Evolutionary conservation across 2,329 filamentous ascomycete species (phyloP).

Genomic region (Escovopsis sp.): DNA sequence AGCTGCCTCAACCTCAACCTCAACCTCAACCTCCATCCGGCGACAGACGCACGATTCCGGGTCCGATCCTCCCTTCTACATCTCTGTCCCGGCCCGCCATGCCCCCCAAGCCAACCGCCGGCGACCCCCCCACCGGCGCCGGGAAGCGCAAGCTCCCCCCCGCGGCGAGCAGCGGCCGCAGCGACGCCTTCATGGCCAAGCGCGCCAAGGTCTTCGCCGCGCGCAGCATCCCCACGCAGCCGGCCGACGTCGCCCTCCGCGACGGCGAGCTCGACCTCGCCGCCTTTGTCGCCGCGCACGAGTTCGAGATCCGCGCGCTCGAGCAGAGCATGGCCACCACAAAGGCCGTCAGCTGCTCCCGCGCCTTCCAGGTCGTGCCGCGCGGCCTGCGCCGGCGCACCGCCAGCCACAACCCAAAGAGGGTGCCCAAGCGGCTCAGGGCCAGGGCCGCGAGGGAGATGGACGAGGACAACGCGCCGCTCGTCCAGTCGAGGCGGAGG

Average conservation of each 20-base stretch:
- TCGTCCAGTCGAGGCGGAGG: conserved; percentile 49
- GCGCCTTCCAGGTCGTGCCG: conserved; percentile 86
- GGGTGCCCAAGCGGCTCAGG: conserved; percentile 66
- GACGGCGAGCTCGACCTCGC: conserved; percentile 76
- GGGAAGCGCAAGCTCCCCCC: conserved; percentile 15
- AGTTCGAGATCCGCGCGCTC: conserved; percentile 78
- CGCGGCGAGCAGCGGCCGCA: conserved; percentile 10
- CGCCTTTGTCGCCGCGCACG: conserved; percentile 68
- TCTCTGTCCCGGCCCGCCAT: not conserved
- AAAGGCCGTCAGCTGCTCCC: conserved; percentile 44
- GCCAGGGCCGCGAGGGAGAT: conserved; percentile 58
- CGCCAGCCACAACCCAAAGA: conserved; percentile 88
- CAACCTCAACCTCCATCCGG: not conserved
- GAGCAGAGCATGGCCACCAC: conserved; percentile 69
- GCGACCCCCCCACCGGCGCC: conserved; percentile 12
- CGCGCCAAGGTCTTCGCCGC: conserved; percentile 32
- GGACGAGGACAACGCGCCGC: conserved; percentile 80
- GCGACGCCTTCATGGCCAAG: conserved; percentile 21
- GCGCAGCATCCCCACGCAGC: conserved; percentile 35
- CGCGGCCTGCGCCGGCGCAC: conserved; percentile 72
- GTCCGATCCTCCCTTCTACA: too few species aligned
- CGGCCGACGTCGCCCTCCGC: conserved; percentile 33
- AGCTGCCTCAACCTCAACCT: not conserved
- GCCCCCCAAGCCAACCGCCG: conserved; percentile 13
- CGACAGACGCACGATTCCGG: not conserved